Evolutionary conservation across 352 stramenopile genomes (phyloP), one percentile per base, ranked within the genome.

Genomic region (Pythium myriotylum): DNA sequence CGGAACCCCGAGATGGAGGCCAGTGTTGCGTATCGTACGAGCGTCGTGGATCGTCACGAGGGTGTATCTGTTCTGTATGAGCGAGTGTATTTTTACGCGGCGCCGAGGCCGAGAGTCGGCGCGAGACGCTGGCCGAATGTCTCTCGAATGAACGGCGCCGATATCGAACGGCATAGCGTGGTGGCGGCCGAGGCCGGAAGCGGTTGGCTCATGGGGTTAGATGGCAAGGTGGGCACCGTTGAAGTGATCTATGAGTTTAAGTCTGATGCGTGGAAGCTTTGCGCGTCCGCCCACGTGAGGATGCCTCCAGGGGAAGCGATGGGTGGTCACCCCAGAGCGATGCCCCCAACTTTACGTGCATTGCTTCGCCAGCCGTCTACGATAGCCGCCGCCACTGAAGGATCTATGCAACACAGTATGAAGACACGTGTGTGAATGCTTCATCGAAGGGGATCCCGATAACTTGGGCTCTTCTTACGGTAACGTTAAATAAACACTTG

Each of bases 161-260:
- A 60, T 33, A 60, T 24, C 6, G 53, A 60, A 35, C 35, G 29
- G 2, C 14, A 33, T 23, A 42, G 14, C 6, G 41, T 22, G 42
- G 19, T 45, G 17, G 29, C 29, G 29, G 29, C 29, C 10, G 29
- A 10, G n/a, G 29, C 5, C 29, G 29, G 29, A 35, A 35, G 29
- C 29, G 29, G 29, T 35, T 35, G 29, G 41, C 12, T 19, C 33
- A 24, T 26, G 27, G n/a, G 12, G 41, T 27, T 12, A 12, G 19
- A 14, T 22, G 41, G 13, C 17, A 19, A 48, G n/a, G 41, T 19
- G 37, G 17, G 13, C 37, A 16, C 13, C 37, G 37, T 43, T 3
- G 37, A 16, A 43, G 17, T 19, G n/a, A n/a, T n/a, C n/a, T 43
- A 14, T 53, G 54, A 62, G 54, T 62, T 62, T 62, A 62, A 62